phyloP scores from a whole-genome alignment of 2,329 filamentous ascomycete genomes.

The Aspergillus sp. region DNA sequence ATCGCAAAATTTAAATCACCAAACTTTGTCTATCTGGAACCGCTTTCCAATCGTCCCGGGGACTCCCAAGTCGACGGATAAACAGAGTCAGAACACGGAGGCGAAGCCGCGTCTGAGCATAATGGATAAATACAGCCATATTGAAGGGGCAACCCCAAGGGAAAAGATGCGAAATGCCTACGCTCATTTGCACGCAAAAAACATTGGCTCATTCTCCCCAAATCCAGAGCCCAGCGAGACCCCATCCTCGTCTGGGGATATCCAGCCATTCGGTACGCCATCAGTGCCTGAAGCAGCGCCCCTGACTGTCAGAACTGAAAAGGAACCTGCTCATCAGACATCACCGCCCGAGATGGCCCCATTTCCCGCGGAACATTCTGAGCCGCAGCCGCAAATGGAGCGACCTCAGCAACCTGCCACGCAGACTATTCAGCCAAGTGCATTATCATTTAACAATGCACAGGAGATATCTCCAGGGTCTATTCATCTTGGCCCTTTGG shows the following conservation, averaged over 20 bases:
- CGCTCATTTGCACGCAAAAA: slow-evolving; percentile 19
- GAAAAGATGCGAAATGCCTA: slow-evolving; percentile 27
- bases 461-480: slow-evolving; percentile 24
- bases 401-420: slow-evolving; percentile 14
- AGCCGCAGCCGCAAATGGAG: slow-evolving; percentile 20
- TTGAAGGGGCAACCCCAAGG: slow-evolving; percentile 20
- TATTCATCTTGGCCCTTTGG: slow-evolving; percentile 29
- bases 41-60: background rate
- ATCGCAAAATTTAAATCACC: background rate
- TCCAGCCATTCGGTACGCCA: slow-evolving; percentile 24
- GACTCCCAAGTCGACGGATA: slow-evolving; percentile 14
- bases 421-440: slow-evolving; percentile 32
- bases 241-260: slow-evolving; percentile 36
- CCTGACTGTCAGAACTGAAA: slow-evolving; percentile 30
- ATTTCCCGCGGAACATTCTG: slow-evolving; percentile 12
- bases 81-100: slow-evolving; percentile 7
- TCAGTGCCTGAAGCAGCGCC: slow-evolving; percentile 25
- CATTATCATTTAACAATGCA: slow-evolving; percentile 20
- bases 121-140: slow-evolving; percentile 20
- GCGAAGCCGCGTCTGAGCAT: slow-evolving; percentile 12
- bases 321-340: slow-evolving; percentile 17
- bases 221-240: slow-evolving; percentile 25
- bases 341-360: slow-evolving; percentile 15
- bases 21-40: background rate
- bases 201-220: slow-evolving; percentile 10